These are phyloP conservation scores for Fusarium brevicatenulatum DNA, from an alignment of 2,329 filamentous ascomycete species.

Conservation along the genomic window DNA sequence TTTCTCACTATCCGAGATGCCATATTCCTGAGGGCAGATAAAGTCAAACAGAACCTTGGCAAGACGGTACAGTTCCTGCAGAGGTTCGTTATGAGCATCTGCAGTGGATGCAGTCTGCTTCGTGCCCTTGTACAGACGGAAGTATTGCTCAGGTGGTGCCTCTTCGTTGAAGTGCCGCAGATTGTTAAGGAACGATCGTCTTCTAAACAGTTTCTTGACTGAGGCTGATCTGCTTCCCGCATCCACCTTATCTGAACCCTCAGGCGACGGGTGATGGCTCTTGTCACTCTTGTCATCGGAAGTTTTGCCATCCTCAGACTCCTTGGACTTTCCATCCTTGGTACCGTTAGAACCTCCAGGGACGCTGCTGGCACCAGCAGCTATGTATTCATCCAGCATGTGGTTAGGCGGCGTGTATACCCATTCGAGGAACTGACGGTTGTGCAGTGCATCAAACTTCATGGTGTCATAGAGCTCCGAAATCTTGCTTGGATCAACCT, in stretches of 20 bases:
- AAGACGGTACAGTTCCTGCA: slow-evolving; percentile 91
- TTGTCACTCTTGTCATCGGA: slow-evolving; percentile 52
- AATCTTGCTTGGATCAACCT: slow-evolving; percentile 98
- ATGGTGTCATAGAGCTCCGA: slow-evolving; percentile 99
- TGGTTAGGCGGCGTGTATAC: slow-evolving; percentile 88
- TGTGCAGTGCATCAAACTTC: slow-evolving; percentile 99
- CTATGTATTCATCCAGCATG: slow-evolving; percentile 75
- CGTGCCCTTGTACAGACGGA: slow-evolving; percentile 86
- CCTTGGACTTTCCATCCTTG: slow-evolving; percentile 55
- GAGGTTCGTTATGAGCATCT: slow-evolving; percentile 85
- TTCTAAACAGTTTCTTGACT: slow-evolving; percentile 64
- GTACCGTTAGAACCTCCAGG: slow-evolving; percentile 44
- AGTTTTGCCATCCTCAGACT: slow-evolving; percentile 53
- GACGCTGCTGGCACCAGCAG: slow-evolving; percentile 49
- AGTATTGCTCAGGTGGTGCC: slow-evolving; percentile 77
- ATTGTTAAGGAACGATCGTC: slow-evolving; percentile 68
- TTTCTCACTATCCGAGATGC: slow-evolving; percentile 94
- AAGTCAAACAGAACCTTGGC: slow-evolving; percentile 98
- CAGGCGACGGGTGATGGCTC: slow-evolving; percentile 46
- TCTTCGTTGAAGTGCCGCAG: slow-evolving; percentile 63
- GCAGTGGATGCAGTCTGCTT: slow-evolving; percentile 75
- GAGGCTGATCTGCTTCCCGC: slow-evolving; percentile 49
- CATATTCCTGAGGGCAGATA: slow-evolving; percentile 97
- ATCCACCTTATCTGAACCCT: slow-evolving; percentile 55
- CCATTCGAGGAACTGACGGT: slow-evolving; percentile 96